A percentile compares a stretch with the other conserved stretches of the same genome.
These are phyloP conservation scores for Ganoderma meredithae DNA, from an alignment of 1,284 basidiomycete genomes.

Conservation along the genomic window DNA sequence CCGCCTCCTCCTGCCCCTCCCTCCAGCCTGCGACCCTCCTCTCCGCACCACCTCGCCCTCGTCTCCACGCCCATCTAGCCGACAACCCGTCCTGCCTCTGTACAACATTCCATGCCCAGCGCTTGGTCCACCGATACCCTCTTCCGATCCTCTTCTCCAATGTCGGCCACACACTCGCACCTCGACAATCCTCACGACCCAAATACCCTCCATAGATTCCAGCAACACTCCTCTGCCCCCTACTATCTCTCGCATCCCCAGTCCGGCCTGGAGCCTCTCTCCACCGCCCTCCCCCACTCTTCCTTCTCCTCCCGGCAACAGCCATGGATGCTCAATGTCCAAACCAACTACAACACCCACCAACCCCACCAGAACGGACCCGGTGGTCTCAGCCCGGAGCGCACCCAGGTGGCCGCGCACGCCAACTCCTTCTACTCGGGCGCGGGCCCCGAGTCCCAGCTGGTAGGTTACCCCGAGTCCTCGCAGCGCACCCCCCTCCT, in stretches of 20 bases:
- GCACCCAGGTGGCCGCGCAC: conserved; percentile 25
- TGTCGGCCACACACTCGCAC: conserved; percentile 33
- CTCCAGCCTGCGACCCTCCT: conserved; percentile 11
- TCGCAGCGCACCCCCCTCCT: conserved; percentile 45
- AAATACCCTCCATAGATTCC: conserved; percentile 36
- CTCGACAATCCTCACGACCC: conserved; percentile 35
- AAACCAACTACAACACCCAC: conserved; percentile 35
- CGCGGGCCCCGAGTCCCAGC: conserved; percentile 31
- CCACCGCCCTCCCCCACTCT: conserved; percentile 31
- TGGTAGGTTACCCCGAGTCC: conserved; percentile 45
- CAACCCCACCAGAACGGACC: conserved; percentile 33
- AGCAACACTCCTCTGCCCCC: conserved; percentile 28
- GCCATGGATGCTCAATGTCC: conserved; percentile 38
- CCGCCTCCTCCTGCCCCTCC: conserved; percentile 14
- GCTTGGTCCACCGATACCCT: conserved; percentile 28
- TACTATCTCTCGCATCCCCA: conserved; percentile 36
- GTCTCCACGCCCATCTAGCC: conserved; percentile 21
- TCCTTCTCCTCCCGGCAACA: conserved; percentile 33
- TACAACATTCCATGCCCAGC: conserved; percentile 30
- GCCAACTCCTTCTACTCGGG: conserved; percentile 36
- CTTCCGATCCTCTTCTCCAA: conserved; percentile 28
- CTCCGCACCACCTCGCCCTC: conserved; percentile 17
- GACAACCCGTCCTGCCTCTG: conserved; percentile 9
- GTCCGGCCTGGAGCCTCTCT: conserved; percentile 33
- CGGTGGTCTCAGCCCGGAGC: conserved; percentile 27